Evolutionary conservation across 164 flowering plant genomes (phyloP), one percentile per base, ranked within the genome.

Genomic region (Vitis riparia): DNA sequence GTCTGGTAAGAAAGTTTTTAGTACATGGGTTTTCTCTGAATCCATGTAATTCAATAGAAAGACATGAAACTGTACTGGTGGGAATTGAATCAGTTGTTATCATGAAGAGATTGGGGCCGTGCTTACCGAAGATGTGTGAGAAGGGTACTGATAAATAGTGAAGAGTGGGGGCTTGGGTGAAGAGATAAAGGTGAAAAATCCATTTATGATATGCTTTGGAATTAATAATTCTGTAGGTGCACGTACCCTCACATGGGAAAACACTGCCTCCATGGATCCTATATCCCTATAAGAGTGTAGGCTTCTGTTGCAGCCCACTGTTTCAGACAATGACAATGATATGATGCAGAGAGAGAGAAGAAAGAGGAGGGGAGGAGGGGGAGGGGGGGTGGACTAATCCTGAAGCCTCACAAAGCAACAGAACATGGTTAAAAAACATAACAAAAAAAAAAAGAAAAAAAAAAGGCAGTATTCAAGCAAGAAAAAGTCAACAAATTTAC

Each of bases 181-280:
- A 11, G 61, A 19, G 2, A 29, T 37, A 59, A 59, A 23, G 37
- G 14, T 59, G 62, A 68, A 68, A 67, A 51, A 51, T 61, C 72
- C 66, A 60, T 50, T 3, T 55, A 59, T 17, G 71, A 68, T 48
- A 23, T 37, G 13, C 62, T 37, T 37, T 51, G 65, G 27, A 63
- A 37, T 70, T 62, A 44, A 51, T 16, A 53, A 55, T 53, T 53
- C 67, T 70, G 61, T 62, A 32, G 66, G 51, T 30, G 59, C 66
- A 69, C 66, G 59, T 61, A 61, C 59, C 60, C 66, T 56, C 76
- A 73, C 76, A 73, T 73, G 76, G 76, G 71, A 55, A 30, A 62
- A 53, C 70, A 73, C 67, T 62, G 55, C 59, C 70, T 30, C 50
- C 52, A 61, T 32, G 71, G 56, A 32, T 67, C 62, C 67, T 67